Percentiles rank a stretch among this genome's conserved stretches.
Conservation (phyloP, 2,329 filamentous ascomycete genomes). For the Helotiales sp. region DNA sequence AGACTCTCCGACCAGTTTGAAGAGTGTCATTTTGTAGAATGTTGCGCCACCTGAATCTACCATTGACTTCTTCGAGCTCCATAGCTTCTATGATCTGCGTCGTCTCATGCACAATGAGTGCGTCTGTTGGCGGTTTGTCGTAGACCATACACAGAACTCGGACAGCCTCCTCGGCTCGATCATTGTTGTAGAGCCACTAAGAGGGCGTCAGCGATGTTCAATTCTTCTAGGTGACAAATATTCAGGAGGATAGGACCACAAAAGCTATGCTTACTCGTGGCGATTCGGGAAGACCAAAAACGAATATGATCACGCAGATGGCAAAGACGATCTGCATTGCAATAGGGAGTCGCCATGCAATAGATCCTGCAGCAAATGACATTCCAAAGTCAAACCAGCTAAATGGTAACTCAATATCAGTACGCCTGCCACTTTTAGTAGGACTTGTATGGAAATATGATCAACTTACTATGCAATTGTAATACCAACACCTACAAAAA, state of each 20-base stretch:
- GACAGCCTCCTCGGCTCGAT: conserved; percentile 33
- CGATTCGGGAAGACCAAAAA: conserved; percentile 32
- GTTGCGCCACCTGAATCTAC: conserved; percentile 37
- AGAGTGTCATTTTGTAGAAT: conserved; percentile 45
- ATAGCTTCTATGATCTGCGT: conserved; percentile 43
- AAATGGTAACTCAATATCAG: no score
- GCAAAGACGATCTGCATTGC: conserved; percentile 34
- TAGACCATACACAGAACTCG: conserved; percentile 38
- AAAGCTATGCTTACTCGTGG: no score
- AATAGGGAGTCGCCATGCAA: conserved; percentile 19
- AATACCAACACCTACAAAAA: neutral
- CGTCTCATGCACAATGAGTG: conserved; percentile 37
- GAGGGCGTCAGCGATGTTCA: no score
- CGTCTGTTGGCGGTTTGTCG: conserved; percentile 37
- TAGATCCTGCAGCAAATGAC: conserved; percentile 23
- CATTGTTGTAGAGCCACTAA: conserved; percentile 33
- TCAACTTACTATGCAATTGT: conserved; percentile 27
- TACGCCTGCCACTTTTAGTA: no score
- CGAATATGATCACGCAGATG: conserved; percentile 27
- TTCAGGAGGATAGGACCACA: no score
- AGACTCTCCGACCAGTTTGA: conserved; percentile 43
- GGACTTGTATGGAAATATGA: no score
- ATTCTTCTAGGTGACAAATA: no score
- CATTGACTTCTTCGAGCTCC: conserved; percentile 32
- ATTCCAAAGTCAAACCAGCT: conserved; percentile 34